Evolutionary conservation across 179 eudicot species (phyloP).

Genomic region (Spergularia azorica): DNA sequence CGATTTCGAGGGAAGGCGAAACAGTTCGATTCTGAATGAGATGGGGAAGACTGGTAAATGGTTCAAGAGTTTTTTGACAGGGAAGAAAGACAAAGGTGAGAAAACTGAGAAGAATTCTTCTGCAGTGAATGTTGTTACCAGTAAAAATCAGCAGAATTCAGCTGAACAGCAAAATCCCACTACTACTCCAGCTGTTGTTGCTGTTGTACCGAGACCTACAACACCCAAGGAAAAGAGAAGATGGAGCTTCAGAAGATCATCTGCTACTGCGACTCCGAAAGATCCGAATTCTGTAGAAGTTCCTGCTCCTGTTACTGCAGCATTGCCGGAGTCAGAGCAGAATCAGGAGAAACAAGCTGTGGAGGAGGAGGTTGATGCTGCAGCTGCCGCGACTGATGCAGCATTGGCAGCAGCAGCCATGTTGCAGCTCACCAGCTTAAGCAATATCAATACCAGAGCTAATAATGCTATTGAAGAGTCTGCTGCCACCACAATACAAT

Average conservation of each 20-base stretch:
- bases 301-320: not conserved
- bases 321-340: slow-evolving; percentile 26
- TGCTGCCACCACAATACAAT: slow-evolving; percentile 77
- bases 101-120: slow-evolving; percentile 3
- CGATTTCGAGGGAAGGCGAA: not conserved
- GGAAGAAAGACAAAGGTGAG: slow-evolving; percentile 46
- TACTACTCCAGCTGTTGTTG: slow-evolving; percentile 30
- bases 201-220: slow-evolving; percentile 41
- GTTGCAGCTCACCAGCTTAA: slow-evolving; percentile 17
- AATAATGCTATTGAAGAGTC: slow-evolving; percentile 40
- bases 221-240: slow-evolving; percentile 81
- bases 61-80: slow-evolving; percentile 60
- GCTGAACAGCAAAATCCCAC: slow-evolving; percentile 22
- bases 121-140: not conserved
- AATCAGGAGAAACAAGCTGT: slow-evolving; percentile 45
- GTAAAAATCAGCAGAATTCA: not conserved
- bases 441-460: slow-evolving; percentile 19
- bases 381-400: slow-evolving; percentile 22
- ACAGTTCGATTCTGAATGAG: slow-evolving; percentile 3
- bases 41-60: slow-evolving; percentile 88
- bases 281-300: slow-evolving; percentile 24
- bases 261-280: slow-evolving; percentile 36
- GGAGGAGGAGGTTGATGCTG: slow-evolving; percentile 40
- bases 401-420: slow-evolving; percentile 41
- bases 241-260: slow-evolving; percentile 88